Base-by-base conservation (phyloP, 495 filamentous ascomycete genomes). In the Stereocaulon alpinum region DNA sequence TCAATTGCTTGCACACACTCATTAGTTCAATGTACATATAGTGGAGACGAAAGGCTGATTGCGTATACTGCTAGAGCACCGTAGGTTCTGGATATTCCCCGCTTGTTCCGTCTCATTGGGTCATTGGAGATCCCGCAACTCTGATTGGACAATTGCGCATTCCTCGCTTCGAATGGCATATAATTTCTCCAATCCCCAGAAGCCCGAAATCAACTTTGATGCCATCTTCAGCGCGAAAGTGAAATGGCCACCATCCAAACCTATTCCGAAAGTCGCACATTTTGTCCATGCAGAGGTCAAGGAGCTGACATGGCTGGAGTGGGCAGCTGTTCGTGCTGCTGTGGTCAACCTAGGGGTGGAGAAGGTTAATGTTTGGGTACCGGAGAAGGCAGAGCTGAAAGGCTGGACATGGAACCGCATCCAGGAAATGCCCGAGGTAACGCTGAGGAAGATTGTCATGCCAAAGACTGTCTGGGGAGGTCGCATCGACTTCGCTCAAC, bases 231-330 rank as follows among this genome's bases (percentile, higher is more conserved):
- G 34, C 15, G 51, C 51, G 6, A 54, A 50, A 3, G 47, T 50
- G 22, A 50, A 32, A n/a, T 50, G 47, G 47, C 47, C 47, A 32
- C 6, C 47, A 30, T 27, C 14, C 14, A 32, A 32, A 30, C 56
- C 56, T 11, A 59, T 59, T 24, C 56, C 56, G 27, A 48, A 37
- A 48, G 44, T 50, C 45, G 44, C 56, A 11, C 56, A 59, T 32
- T 59, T 59, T 37, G 30, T 59, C 14, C 37, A 50, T 34, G 34
- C 56, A 14, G 30, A 42, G 3, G 14, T 34, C 32, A 48, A 17
- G 30, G 42, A 44, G 24, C 44, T 59, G 29, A 37, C 42, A 37
- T 59, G 56, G 56, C 30, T 59, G 32, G 30, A 59, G 18, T 59
- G 45, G 43, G 42, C 48, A n/a, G 56, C 56, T 27, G 30, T 59